Conservation (phyloP, 106 monocot genomes). For the Vanilla planifolia region DNA sequence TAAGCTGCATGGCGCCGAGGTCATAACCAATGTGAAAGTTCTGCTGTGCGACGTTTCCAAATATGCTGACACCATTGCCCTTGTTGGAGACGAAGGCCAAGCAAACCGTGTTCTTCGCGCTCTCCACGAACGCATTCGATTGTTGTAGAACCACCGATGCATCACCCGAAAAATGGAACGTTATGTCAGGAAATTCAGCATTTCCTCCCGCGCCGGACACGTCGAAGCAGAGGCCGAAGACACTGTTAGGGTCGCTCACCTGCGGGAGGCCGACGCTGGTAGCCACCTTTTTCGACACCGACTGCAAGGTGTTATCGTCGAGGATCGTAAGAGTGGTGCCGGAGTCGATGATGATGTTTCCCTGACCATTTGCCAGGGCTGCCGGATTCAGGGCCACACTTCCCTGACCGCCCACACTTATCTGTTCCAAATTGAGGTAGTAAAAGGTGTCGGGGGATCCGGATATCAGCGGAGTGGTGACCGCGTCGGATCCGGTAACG, state of each 20-base stretch:
- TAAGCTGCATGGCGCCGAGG: neutral
- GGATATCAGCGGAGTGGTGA: neutral
- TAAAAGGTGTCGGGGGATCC: neutral
- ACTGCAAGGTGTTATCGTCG: neutral
- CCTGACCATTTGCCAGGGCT: neutral
- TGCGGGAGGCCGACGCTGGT: neutral
- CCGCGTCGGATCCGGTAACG: neutral
- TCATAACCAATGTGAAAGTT: constrained; percentile 14
- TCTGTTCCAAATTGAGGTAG: neutral
- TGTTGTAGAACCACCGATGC: neutral
- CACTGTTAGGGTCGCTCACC: neutral
- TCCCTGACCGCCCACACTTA: neutral
- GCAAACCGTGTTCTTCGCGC: neutral
- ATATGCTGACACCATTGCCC: neutral
- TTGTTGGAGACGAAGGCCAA: neutral
- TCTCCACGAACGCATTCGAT: neutral
- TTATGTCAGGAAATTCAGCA: neutral
- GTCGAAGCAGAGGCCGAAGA: constrained; percentile 5
- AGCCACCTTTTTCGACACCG: neutral
- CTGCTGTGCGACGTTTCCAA: constrained; percentile 13
- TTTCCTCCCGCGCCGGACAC: neutral
- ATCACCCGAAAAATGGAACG: neutral
- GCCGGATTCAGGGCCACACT: neutral
- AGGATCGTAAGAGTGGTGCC: constrained; percentile 5
- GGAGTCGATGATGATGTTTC: constrained; percentile 10